A percentile compares a stretch with the other conserved stretches of the same genome.
phyloP scores from a whole-genome alignment of 768 basidiomycete genomes.

The Chalciporus sphaerocephalus region DNA sequence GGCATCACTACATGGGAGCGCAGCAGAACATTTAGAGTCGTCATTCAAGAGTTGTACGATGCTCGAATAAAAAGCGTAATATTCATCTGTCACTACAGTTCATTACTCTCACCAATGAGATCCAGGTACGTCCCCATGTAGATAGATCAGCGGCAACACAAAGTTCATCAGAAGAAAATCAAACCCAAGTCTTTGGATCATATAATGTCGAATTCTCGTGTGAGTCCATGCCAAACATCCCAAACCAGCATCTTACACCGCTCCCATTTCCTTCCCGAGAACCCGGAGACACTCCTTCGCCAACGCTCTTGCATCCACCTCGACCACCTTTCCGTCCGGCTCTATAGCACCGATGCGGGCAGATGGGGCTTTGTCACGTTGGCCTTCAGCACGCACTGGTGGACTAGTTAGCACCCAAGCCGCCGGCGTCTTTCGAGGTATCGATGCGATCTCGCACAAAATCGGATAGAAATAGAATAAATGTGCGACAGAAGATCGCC shows the following conservation, averaged over 20 bases:
- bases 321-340: slow-evolving; percentile 28
- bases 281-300: slow-evolving; percentile 64
- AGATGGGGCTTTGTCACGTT: slow-evolving; percentile 7
- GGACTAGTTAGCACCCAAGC: slow-evolving; percentile 49
- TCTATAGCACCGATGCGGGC: slow-evolving; percentile 23
- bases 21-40: background rate
- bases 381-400: slow-evolving; percentile 7
- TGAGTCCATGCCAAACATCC: background rate
- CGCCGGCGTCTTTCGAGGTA: slow-evolving; percentile 61
- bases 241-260: slow-evolving; percentile 15
- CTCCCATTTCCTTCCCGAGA: slow-evolving; percentile 73
- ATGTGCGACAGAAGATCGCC: slow-evolving; percentile 74
- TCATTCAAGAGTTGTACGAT: background rate
- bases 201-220: background rate
- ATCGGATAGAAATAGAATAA: slow-evolving; percentile 84
- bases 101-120: background rate
- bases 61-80: background rate
- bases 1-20: background rate
- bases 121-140: background rate
- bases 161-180: background rate
- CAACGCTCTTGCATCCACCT: slow-evolving; percentile 62
- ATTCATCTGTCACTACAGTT: background rate
- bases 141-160: background rate
- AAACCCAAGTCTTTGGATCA: background rate
- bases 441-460: slow-evolving; percentile 74